These are phyloP conservation scores for Diplodia mutila DNA, from an alignment of 2,329 filamentous ascomycete species.

Conservation along the genomic window DNA sequence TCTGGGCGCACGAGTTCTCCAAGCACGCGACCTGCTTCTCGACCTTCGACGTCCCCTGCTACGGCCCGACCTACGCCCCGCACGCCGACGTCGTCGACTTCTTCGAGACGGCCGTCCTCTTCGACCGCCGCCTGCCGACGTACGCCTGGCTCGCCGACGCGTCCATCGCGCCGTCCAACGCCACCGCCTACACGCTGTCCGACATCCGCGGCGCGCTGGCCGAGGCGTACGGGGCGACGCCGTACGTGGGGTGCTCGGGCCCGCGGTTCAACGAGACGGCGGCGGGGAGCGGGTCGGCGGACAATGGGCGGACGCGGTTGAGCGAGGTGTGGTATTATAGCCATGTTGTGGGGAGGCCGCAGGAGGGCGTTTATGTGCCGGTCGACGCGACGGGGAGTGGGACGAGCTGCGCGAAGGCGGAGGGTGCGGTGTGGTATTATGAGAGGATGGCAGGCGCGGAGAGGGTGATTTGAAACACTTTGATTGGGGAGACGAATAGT, in stretches of 20 bases:
- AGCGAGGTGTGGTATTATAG: conserved; percentile 70
- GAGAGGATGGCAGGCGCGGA: conserved; percentile 45
- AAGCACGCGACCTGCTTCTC: conserved; percentile 71
- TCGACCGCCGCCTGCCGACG: conserved; percentile 63
- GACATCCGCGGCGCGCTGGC: conserved; percentile 58
- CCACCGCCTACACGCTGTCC: conserved; percentile 58
- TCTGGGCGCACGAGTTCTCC: conserved; percentile 71
- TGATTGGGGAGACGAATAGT: not conserved
- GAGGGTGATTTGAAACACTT: not conserved
- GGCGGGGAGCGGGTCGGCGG: conserved; percentile 58
- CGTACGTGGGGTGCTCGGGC: conserved; percentile 64
- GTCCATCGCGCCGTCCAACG: conserved; percentile 62
- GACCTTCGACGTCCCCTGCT: conserved; percentile 68
- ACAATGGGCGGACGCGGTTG: conserved; percentile 62
- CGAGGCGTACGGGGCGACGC: conserved; percentile 56
- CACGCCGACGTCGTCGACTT: conserved; percentile 66
- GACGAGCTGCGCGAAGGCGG: conserved; percentile 60
- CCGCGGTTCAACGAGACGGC: conserved; percentile 64
- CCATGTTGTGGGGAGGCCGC: conserved; percentile 61
- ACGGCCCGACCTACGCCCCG: conserved; percentile 59
- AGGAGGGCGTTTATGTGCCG: conserved; percentile 54
- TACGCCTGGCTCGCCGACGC: conserved; percentile 61
- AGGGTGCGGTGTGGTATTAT: conserved; percentile 60
- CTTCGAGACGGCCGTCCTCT: conserved; percentile 63
- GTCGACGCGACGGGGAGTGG: conserved; percentile 49